Conservation (phyloP, 73 alveolate genomes). For the Breviolum minutum region DNA sequence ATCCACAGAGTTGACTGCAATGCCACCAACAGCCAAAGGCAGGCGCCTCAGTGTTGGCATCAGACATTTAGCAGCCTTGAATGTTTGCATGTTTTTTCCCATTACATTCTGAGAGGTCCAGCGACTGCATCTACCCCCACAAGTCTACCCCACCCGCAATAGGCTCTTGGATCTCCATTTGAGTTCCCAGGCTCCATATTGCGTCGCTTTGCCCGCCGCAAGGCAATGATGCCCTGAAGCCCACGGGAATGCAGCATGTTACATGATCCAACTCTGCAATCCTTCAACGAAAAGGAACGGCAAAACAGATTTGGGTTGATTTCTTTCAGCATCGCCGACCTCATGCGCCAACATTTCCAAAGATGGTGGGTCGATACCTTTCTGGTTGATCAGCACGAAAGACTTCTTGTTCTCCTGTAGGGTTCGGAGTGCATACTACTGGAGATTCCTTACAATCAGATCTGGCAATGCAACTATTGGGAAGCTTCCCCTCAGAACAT, state of each 20-base stretch:
- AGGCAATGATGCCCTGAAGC: slow-evolving; percentile 98
- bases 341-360: slow-evolving; percentile 99
- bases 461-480: not conserved
- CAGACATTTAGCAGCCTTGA: too few species aligned
- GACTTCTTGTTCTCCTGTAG: slow-evolving; percentile 97
- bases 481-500: not conserved
- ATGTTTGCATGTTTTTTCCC: too few species aligned
- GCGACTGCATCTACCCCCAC: not conserved
- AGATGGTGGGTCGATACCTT: slow-evolving; percentile 99
- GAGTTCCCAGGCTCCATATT: slow-evolving; percentile 98
- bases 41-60: slow-evolving; percentile 96
- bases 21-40: slow-evolving; percentile 99
- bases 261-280: too few species aligned
- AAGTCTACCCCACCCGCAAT: not conserved
- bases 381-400: slow-evolving; percentile 99
- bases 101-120: too few species aligned
- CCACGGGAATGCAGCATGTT: too few species aligned
- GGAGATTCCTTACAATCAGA: not conserved
- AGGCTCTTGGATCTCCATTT: too few species aligned
- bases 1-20: slow-evolving; percentile 99
- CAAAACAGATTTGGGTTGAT: not conserved
- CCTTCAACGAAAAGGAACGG: not conserved
- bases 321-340: not conserved
- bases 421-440: slow-evolving; percentile 95
- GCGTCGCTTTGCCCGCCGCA: slow-evolving; percentile 99